Conservation (phyloP, 1,284 basidiomycete genomes). For the Peniophora sp. region DNA sequence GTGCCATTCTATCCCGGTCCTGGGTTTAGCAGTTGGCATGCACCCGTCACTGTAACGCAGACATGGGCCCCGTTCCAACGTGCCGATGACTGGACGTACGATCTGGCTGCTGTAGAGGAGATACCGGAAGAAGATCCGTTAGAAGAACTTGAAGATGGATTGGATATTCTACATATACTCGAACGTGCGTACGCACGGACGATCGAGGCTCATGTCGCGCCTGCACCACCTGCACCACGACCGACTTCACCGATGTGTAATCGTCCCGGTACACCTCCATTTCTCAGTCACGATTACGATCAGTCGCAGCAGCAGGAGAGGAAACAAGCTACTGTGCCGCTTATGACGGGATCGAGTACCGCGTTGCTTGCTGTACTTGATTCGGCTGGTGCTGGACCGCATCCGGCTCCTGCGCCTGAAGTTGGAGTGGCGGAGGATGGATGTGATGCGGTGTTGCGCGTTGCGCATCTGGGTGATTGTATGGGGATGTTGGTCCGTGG, state of each 20-base stretch:
- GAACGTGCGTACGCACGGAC: constrained; percentile 62
- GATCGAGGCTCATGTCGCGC: constrained; percentile 47
- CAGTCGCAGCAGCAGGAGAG: constrained; percentile 3
- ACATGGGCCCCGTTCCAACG: background rate
- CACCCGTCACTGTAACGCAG: background rate
- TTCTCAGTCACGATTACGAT: background rate
- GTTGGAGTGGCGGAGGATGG: constrained; percentile 9
- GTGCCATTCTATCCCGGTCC: constrained; percentile 3
- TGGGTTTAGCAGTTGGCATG: background rate
- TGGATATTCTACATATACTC: constrained; percentile 58
- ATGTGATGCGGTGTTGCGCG: constrained; percentile 69
- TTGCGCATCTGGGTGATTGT: constrained; percentile 93
- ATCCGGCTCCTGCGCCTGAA: constrained; percentile 19
- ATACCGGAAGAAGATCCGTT: constrained; percentile 14
- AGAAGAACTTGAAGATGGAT: constrained; percentile 56
- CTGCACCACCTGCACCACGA: constrained; percentile 8
- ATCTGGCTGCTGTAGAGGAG: constrained; percentile 4
- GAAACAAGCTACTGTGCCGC: constrained; percentile 22
- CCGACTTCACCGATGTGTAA: constrained; percentile 6
- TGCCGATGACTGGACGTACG: background rate
- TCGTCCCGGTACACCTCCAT: constrained; percentile 5
- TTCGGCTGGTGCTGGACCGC: constrained; percentile 20
- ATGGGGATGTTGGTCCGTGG: constrained; percentile 79
- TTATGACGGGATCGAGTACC: constrained; percentile 60
- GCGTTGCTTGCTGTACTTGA: constrained; percentile 62